Conservation (phyloP, 129 eudicot species). For the Glebionis coronaria region DNA sequence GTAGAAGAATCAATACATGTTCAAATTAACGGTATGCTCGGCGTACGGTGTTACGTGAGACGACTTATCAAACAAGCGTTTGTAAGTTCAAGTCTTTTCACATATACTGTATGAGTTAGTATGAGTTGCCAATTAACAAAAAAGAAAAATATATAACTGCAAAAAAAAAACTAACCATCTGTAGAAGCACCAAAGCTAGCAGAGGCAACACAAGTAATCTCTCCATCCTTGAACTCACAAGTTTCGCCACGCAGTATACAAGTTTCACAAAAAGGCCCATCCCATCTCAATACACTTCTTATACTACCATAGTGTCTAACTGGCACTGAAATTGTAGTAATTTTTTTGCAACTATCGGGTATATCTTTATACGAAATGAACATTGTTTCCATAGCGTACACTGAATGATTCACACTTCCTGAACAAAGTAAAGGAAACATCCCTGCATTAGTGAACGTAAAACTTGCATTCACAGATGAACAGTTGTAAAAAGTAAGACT, state of each 20-base stretch:
- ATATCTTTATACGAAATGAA: slow-evolving; percentile 8
- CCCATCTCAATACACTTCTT: slow-evolving; percentile 44
- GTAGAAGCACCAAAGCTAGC: neutral
- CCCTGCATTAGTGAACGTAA: slow-evolving; percentile 10
- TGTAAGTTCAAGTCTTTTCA: too few relatives aligned
- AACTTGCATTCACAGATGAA: slow-evolving; percentile 20
- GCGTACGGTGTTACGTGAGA: too few relatives aligned
- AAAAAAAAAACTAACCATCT: slow-evolving; percentile 18
- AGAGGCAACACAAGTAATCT: slow-evolving; percentile 30
- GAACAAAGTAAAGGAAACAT: slow-evolving; percentile 37
- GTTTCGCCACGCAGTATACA: slow-evolving; percentile 46
- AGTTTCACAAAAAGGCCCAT: slow-evolving; percentile 43
- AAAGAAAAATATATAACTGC: neutral
- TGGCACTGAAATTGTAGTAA: slow-evolving; percentile 34
- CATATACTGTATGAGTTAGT: too few relatives aligned
- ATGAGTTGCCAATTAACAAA: neutral
- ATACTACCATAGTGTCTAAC: slow-evolving; percentile 12
- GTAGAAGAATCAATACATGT: too few relatives aligned
- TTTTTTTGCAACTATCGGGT: slow-evolving; percentile 41
- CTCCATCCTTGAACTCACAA: slow-evolving; percentile 55
- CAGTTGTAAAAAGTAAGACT: slow-evolving; percentile 51
- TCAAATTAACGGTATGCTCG: too few relatives aligned
- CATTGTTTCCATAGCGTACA: slow-evolving; percentile 32
- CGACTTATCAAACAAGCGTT: too few relatives aligned
- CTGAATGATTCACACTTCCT: slow-evolving; percentile 40